phyloP scores from a whole-genome alignment of 2,329 filamentous ascomycete genomes.

The Emmonsia crescens region DNA sequence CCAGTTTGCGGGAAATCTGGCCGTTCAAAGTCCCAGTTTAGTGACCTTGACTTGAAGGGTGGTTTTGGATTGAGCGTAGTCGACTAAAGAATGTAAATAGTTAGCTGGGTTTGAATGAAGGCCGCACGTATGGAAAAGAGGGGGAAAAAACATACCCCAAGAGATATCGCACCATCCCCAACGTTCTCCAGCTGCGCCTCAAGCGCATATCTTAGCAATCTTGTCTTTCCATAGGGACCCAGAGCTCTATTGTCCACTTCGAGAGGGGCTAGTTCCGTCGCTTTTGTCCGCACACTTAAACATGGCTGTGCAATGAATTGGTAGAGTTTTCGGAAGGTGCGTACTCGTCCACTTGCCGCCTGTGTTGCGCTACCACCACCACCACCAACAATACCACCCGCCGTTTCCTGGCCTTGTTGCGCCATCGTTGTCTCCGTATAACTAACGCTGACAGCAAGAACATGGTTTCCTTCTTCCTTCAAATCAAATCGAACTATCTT shows the following conservation, averaged over 20 bases:
- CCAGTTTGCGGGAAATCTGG: constrained; percentile 21
- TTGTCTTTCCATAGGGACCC: constrained; percentile 34
- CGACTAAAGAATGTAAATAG: constrained; percentile 21
- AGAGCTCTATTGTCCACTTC: constrained; percentile 36
- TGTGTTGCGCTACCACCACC: constrained; percentile 23
- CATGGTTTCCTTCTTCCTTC: constrained; percentile 88
- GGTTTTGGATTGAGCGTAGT: constrained; percentile 40
- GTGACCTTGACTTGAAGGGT: constrained; percentile 43
- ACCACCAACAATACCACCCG: neutral
- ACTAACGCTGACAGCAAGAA: constrained; percentile 83
- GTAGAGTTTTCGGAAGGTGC: constrained; percentile 90
- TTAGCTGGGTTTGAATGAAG: neutral
- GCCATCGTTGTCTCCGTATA: constrained; percentile 69
- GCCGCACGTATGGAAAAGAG: neutral
- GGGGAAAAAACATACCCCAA: constrained; percentile 45
- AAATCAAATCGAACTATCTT: constrained; percentile 75
- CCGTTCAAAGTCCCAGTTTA: constrained; percentile 44
- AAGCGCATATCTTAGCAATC: constrained; percentile 54
- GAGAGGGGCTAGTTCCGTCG: constrained; percentile 49
- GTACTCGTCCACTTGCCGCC: constrained; percentile 50
- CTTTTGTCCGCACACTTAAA: constrained; percentile 82
- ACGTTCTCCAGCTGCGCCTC: constrained; percentile 96
- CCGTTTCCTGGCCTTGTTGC: constrained; percentile 23
- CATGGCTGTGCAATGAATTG: constrained; percentile 91
- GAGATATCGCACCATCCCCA: constrained; percentile 67